phyloP scores from a whole-genome alignment of 495 filamentous ascomycete genomes.

The Bacidia gigantensis region DNA sequence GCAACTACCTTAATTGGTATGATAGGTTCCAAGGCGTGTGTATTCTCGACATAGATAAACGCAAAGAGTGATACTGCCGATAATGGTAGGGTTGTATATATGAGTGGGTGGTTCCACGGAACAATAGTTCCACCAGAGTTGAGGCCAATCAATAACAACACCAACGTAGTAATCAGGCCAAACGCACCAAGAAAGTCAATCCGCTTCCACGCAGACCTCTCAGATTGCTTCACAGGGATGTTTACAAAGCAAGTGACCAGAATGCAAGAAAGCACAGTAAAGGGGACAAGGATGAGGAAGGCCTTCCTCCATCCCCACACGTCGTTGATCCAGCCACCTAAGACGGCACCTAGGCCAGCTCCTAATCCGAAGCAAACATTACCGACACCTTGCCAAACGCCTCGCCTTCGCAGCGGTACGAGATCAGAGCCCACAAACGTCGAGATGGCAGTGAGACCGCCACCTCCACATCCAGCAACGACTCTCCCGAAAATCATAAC shows the following conservation, averaged over 20 bases:
- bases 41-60: conserved; percentile 47
- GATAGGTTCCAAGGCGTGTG: conserved; percentile 46
- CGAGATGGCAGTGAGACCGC: conserved; percentile 67
- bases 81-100: conserved; percentile 44
- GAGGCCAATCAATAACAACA: conserved; percentile 52
- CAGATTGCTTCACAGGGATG: conserved; percentile 60
- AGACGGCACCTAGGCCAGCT: conserved; percentile 56
- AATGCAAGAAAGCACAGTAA: conserved; percentile 45
- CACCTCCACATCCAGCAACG: conserved; percentile 73
- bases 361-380: conserved; percentile 65
- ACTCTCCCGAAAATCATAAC: conserved; percentile 69
- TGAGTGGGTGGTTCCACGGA: conserved; percentile 58
- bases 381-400: conserved; percentile 72
- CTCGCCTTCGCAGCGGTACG: conserved; percentile 67
- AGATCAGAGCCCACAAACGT: conserved; percentile 75
- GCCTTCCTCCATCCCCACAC: conserved; percentile 60
- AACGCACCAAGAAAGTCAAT: conserved; percentile 56
- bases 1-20: conserved; percentile 55
- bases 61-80: conserved; percentile 35
- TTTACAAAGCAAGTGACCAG: conserved; percentile 55
- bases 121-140: conserved; percentile 62
- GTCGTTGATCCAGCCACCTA: conserved; percentile 77
- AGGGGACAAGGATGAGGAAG: conserved; percentile 69
- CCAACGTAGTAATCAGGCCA: conserved; percentile 41
- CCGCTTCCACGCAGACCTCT: conserved; percentile 45